Percentiles rank a stretch among this genome's conserved stretches.
Conservation (phyloP, 495 filamentous ascomycete species). For the Penicillium daleae region DNA sequence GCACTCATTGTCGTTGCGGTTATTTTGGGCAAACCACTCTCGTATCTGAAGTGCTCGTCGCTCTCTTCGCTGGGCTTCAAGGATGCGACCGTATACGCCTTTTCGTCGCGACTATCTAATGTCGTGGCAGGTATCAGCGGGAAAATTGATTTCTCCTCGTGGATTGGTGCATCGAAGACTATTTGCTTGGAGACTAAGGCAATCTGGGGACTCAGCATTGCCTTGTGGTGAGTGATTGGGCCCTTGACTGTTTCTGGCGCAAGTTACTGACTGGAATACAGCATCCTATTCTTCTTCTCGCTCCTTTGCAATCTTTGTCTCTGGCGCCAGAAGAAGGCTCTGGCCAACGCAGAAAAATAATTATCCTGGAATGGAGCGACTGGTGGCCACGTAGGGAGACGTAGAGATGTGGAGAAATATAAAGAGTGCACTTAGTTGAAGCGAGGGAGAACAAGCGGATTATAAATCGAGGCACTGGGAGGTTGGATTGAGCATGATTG, state of each 20-base stretch:
- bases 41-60: conserved; percentile 71
- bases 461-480: not conserved
- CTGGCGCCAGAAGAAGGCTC: conserved; percentile 58
- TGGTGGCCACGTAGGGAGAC: not conserved
- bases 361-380: not conserved
- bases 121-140: conserved; percentile 46
- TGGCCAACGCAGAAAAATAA: conserved; percentile 30
- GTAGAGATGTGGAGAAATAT: not conserved
- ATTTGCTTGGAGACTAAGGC: conserved; percentile 87
- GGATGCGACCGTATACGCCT: conserved; percentile 46
- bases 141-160: conserved; percentile 56
- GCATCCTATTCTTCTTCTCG: conserved; percentile 74
- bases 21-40: conserved; percentile 78
- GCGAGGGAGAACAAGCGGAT: too few species aligned
- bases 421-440: not conserved
- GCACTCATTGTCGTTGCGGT: conserved; percentile 72
- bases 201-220: conserved; percentile 87
- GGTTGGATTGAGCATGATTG: not conserved
- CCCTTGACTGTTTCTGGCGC: not conserved
- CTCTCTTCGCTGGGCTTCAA: conserved; percentile 46
- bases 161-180: conserved; percentile 66
- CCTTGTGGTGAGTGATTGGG: conserved; percentile 62
- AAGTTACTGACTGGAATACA: conserved; percentile 25
- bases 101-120: conserved; percentile 47
- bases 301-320: conserved; percentile 59